Base-by-base conservation (phyloP, 176 grass and related monocot genomes). In the Stipa capillata region DNA sequence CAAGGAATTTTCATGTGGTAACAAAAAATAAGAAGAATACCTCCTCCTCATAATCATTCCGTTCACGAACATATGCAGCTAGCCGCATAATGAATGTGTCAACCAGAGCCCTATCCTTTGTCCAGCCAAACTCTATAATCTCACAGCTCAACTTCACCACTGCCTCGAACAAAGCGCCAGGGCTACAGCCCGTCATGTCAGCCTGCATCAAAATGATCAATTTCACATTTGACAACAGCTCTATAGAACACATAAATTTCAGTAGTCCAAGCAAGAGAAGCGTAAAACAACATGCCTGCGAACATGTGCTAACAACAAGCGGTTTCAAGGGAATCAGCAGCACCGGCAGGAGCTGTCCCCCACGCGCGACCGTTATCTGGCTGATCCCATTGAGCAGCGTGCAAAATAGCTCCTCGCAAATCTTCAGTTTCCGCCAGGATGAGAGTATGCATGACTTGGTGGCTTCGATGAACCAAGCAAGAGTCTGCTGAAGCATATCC, bases 121-220 rank as follows among this genome's bases (percentile, higher is more conserved):
- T 94, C 96, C 96, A 98, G 24, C 96, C 96, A 78, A 98, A 98
- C 86, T 98, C 96, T 80, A 98, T 98, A 79, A 98, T 95, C 87
- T 95, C 92, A 87, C 96, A 98, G 73, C 96, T 94, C 78, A 98
- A 83, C 78, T 95, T 95, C 69, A 87, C 93, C 17, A 98, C 92
- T 55, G 92, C 81, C 48, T 94, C 87, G 37, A 98, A 98, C 90
- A 98, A 89, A 69, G 88, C 71, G 18, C 96, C 96, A 72, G 87
- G 96, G 69, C 81, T 92, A 83, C 89, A 79, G 64, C 90, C 90
- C n/a, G 60, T 76, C 90, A 85, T 87, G 70, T 98, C 90, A 81
- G 92, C 96, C 96, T 98, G 79, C 67, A 85, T 36, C 6, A 36
- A 71, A 73, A 42, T 55, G 27, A 45, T 25, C n/a, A 4, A 33